phyloP scores from a whole-genome alignment of 1,284 basidiomycete genomes.

The Volvariella volvacea region DNA sequence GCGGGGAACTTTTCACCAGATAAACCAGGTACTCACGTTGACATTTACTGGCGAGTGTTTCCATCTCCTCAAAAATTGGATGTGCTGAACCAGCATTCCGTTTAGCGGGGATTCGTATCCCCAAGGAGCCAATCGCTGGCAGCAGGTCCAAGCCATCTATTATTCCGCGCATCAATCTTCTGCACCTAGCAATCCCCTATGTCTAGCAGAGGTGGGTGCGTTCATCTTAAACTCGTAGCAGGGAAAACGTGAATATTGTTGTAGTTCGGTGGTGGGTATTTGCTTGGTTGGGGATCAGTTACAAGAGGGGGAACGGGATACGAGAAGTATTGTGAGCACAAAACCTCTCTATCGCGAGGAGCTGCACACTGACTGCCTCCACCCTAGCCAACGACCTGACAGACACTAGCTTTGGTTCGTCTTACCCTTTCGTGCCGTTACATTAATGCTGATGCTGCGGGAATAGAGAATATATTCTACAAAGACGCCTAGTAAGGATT shows the following conservation, averaged over 20 bases:
- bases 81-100: neutral
- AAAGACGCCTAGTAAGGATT: slow-evolving; percentile 40
- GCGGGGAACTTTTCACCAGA: slow-evolving; percentile 41
- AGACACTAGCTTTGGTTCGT: slow-evolving; percentile 33
- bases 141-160: slow-evolving; percentile 41
- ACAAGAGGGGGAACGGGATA: slow-evolving; percentile 40
- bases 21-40: slow-evolving; percentile 32
- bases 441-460: slow-evolving; percentile 2
- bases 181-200: slow-evolving; percentile 40
- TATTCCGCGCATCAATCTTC: slow-evolving; percentile 34
- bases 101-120: slow-evolving; percentile 43
- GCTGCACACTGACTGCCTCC: neutral
- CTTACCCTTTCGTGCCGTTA: neutral
- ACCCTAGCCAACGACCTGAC: slow-evolving; percentile 31
- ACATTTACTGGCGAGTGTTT: slow-evolving; percentile 37
- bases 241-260: neutral
- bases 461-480: slow-evolving; percentile 41
- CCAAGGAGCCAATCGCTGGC: slow-evolving; percentile 37
- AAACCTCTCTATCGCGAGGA: neutral
- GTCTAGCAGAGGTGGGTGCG: slow-evolving; percentile 36
- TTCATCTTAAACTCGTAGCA: neutral
- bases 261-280: slow-evolving; percentile 42
- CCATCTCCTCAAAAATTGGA: neutral
- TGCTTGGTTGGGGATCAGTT: slow-evolving; percentile 36
- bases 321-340: slow-evolving; percentile 36